Base-by-base conservation (phyloP, 441 rosid species). In the Populus trichocarpa region DNA sequence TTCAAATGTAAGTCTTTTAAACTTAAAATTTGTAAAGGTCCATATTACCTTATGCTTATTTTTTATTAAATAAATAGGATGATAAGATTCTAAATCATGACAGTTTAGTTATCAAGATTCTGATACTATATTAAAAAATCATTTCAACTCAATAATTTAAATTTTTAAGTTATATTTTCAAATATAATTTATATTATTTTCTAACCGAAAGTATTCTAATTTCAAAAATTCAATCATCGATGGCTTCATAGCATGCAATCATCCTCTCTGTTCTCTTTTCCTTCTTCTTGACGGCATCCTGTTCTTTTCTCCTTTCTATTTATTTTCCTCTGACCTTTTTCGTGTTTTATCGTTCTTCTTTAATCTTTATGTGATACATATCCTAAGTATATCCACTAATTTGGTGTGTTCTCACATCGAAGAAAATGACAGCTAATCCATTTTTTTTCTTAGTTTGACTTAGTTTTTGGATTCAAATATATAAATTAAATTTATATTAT, bases 1-100 rank as follows among this genome's bases (percentile, higher is more conserved):
- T 30, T 6, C 0, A 33, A 33, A 0, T 33, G 0, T 6, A 33
- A 6, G 0, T 0, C 6, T 0, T 33, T 33, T 6, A 33, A 33
- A 33, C 1, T 33, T 33, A 33, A 33, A 33, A 33, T 1, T 33
- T 33, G 7, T 0, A 32, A 0, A 5, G 1, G 1, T 32, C 1
- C 1, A 32, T 0, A 33, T 1, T 33, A 32, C 0, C 0, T 1
- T 33, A 33, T 33, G 0, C 0, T 33, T 33, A 33, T 0, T 6
- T 33, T 33, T 33, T 33, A 33, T 33, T 0, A 6, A 33, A 33
- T 33, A 33, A 33, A 33, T 6, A 1, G 0, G 1, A 33, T 6
- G 0, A 0, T 33, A 0, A 33, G 6, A 33, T 33, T 33, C 0
- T 1, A 6, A 6, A 0, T 33, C 8, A 2, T 6, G 0, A 33